Percentiles rank a stretch among this genome's conserved stretches.
phyloP scores from a whole-genome alignment of 192 early-diverging fungal species.

The Mortierella hygrophila region DNA sequence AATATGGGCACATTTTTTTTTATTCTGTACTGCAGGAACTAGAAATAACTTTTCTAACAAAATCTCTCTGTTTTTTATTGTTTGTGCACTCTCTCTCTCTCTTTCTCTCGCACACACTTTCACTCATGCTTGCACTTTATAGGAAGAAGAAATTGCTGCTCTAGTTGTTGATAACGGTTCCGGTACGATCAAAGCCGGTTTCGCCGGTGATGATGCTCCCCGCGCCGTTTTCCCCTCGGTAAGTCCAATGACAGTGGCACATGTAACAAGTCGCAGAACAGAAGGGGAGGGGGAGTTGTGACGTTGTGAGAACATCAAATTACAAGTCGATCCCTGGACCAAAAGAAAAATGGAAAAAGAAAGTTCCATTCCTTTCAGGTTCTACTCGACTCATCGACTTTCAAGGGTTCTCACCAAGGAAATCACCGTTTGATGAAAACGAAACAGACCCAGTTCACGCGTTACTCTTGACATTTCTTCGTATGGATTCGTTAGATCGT shows the following conservation, averaged over 20 bases:
- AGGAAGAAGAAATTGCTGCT: constrained; percentile 87
- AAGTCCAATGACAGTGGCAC: not conserved
- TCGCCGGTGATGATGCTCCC: constrained; percentile 92
- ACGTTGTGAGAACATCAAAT: constrained; percentile 16
- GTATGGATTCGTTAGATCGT: constrained; percentile 80
- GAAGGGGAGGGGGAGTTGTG: constrained; percentile 12
- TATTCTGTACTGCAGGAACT: not conserved
- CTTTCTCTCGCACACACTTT: not conserved
- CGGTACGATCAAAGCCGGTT: constrained; percentile 96
- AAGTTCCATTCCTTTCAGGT: too few relatives aligned
- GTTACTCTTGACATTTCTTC: not conserved
- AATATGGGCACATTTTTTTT: not conserved
- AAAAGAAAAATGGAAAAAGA: not conserved
- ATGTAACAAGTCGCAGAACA: not conserved
- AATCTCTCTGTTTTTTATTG: not conserved
- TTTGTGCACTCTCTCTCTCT: not conserved
- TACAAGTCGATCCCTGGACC: not conserved
- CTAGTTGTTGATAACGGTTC: constrained; percentile 95
- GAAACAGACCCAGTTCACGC: not conserved
- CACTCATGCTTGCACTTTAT: not conserved
- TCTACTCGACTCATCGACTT: not conserved
- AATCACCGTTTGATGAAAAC: not conserved
- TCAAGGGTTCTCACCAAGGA: not conserved
- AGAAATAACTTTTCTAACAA: constrained; percentile 13
- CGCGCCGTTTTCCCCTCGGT: constrained; percentile 76